A percentile compares a stretch with the other conserved stretches of the same genome.
phyloP scores from a whole-genome alignment of 495 filamentous ascomycete species.

The Neurospora sp. region DNA sequence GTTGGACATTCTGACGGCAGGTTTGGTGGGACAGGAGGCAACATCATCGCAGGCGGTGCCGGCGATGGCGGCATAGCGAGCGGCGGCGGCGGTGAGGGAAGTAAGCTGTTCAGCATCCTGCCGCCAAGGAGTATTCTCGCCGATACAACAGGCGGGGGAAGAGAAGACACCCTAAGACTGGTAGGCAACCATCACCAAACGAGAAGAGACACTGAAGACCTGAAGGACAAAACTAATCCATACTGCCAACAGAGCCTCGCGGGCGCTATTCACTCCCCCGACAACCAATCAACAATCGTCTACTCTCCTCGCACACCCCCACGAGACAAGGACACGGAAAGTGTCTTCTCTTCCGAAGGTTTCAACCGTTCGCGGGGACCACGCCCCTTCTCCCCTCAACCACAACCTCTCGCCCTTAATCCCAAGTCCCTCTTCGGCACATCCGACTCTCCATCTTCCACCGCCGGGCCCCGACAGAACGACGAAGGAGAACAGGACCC shows the following conservation, averaged over 20 bases:
- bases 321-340: conserved; percentile 29
- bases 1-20: conserved; percentile 7
- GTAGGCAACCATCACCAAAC: conserved; percentile 14
- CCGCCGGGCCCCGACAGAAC: not conserved
- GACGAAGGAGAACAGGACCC: not conserved
- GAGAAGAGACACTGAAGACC: conserved; percentile 27
- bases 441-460: not conserved
- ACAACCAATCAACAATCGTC: not conserved
- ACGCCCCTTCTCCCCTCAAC: conserved; percentile 46
- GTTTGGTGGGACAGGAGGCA: conserved; percentile 6
- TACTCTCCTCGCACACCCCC: not conserved
- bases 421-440: conserved; percentile 25
- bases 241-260: conserved; percentile 39
- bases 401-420: conserved; percentile 27
- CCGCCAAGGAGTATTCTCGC: conserved; percentile 46
- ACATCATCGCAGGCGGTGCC: conserved; percentile 10
- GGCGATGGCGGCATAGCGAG: conserved; percentile 7
- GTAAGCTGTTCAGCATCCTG: conserved; percentile 48
- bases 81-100: conserved; percentile 23
- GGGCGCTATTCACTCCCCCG: conserved; percentile 18
- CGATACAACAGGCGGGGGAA: conserved; percentile 11
- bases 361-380: conserved; percentile 36
- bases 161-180: conserved; percentile 16
- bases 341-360: conserved; percentile 36
- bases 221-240: conserved; percentile 31